Conservation (phyloP, 2,329 filamentous ascomycete species). For the Talaromyces sp. region DNA sequence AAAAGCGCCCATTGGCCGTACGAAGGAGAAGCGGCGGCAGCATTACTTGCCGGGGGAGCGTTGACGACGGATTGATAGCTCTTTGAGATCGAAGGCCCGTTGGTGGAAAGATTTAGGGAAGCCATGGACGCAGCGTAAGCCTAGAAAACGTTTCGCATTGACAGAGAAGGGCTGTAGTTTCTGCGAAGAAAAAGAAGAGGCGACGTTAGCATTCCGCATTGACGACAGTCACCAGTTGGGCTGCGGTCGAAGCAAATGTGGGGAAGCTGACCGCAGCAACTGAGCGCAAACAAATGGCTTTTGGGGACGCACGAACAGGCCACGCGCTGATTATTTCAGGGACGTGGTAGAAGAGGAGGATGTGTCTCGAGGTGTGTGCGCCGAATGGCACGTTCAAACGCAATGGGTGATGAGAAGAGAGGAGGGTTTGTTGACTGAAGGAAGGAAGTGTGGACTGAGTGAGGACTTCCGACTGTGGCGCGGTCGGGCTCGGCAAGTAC, state of each 20-base stretch:
- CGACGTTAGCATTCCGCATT: neutral
- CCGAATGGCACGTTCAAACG: neutral
- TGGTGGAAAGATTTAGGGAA: conserved; percentile 71
- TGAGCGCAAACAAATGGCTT: neutral
- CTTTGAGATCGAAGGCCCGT: conserved; percentile 72
- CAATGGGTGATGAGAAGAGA: neutral
- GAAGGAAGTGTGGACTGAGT: neutral
- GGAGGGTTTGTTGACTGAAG: neutral
- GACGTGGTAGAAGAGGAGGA: neutral
- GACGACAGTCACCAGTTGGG: neutral
- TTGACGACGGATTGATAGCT: conserved; percentile 67
- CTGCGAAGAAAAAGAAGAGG: neutral
- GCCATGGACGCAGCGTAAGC: conserved; percentile 52
- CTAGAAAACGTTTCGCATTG: conserved; percentile 7
- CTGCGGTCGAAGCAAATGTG: neutral
- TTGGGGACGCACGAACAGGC: neutral
- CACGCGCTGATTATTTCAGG: neutral
- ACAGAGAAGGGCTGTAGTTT: neutral
- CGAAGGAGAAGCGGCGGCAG: conserved; percentile 64
- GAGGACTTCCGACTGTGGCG: no score
- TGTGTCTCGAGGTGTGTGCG: neutral
- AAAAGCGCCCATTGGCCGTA: conserved; percentile 92
- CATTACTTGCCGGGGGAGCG: conserved; percentile 50
- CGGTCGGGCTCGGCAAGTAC: neutral
- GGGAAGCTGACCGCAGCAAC: neutral